These are phyloP conservation scores for Senna siamea DNA, from an alignment of 306 rosid species.

Conservation along the genomic window DNA sequence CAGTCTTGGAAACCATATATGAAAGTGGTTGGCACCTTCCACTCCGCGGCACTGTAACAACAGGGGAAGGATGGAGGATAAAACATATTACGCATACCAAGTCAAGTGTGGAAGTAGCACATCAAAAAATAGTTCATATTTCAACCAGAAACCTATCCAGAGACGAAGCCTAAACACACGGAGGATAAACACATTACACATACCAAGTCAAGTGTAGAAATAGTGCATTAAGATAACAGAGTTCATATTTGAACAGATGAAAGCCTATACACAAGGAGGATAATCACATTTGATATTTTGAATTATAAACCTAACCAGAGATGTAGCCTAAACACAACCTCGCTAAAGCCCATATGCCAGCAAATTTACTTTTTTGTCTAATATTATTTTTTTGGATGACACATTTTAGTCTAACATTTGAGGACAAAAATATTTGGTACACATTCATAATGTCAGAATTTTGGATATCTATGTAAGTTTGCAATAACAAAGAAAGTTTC, in stretches of 20 bases:
- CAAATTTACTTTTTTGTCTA: not conserved
- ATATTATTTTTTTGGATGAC: not conserved
- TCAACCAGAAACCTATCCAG: not conserved
- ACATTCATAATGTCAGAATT: too few relatives aligned
- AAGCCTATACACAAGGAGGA: too few relatives aligned
- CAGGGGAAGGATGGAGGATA: conserved; percentile 22
- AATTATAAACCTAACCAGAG: too few relatives aligned
- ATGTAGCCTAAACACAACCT: not conserved
- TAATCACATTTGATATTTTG: too few relatives aligned
- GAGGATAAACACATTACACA: too few relatives aligned
- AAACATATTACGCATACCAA: conserved; percentile 7
- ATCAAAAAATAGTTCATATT: conserved; percentile 5
- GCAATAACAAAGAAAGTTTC: conserved; percentile 2
- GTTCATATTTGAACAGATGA: too few relatives aligned
- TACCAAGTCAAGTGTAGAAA: too few relatives aligned
- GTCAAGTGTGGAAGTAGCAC: not conserved
- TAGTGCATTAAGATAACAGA: too few relatives aligned
- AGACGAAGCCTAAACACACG: conserved; percentile 3
- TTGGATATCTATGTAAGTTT: too few relatives aligned
- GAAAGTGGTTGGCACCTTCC: conserved; percentile 96
- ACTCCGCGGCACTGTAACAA: conserved; percentile 74
- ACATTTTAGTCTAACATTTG: too few relatives aligned
- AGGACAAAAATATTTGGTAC: too few relatives aligned
- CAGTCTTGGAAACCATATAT: conserved; percentile 89
- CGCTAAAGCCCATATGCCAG: conserved; percentile 6